Evolutionary conservation across 2,329 filamentous ascomycete genomes (phyloP).

Genomic region (Sarocladium brachiariae): DNA sequence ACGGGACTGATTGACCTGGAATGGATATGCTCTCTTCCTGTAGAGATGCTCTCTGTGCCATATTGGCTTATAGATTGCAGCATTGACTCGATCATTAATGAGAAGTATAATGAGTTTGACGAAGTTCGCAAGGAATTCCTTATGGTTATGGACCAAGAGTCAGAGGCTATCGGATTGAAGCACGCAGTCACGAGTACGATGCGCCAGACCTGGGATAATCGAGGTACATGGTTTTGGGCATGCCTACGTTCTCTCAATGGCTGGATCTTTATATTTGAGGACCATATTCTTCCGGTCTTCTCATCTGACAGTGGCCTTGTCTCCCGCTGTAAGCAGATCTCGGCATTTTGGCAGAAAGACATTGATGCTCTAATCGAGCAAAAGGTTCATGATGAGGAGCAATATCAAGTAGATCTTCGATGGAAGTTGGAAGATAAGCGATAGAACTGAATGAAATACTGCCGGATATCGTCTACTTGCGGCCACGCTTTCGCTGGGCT

Average conservation of each 20-base stretch:
- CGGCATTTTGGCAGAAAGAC: conserved; percentile 14
- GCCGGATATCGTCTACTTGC: no score
- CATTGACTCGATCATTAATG: conserved; percentile 15
- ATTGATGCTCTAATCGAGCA: conserved; percentile 6
- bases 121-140: conserved; percentile 12
- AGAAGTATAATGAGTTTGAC: conserved; percentile 13
- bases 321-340: conserved; percentile 12
- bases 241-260: conserved; percentile 16
- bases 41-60: conserved; percentile 22
- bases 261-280: conserved; percentile 17
- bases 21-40: conserved; percentile 23
- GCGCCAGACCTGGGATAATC: conserved; percentile 14
- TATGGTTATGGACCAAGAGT: conserved; percentile 14
- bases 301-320: conserved; percentile 12
- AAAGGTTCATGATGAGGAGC: conserved; percentile 15
- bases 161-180: conserved; percentile 2
- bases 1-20: conserved; percentile 26
- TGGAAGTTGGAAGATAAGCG: no score
- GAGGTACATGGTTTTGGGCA: conserved; percentile 18
- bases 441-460: no score
- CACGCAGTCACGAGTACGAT: conserved; percentile 14
- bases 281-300: conserved; percentile 16
- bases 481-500: no score
- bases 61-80: conserved; percentile 24
- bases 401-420: no score